Percentiles rank a stretch among this genome's conserved stretches.
Conservation (phyloP, 495 filamentous ascomycete species). For the Penicillium flavigenum region DNA sequence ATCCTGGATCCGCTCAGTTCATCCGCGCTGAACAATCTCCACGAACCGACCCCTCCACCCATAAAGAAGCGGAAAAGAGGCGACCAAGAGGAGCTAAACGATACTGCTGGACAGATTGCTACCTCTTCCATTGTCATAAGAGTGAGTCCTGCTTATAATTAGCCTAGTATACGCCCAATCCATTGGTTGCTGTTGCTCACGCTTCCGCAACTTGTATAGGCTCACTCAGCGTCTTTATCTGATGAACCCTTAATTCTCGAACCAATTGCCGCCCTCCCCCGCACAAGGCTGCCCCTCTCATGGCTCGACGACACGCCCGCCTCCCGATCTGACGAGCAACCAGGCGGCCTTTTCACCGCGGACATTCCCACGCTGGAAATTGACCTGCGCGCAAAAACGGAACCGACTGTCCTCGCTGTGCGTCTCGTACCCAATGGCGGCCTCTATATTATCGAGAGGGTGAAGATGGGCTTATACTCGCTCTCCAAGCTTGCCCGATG, state of each 20-base stretch:
- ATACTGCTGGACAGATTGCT: constrained; percentile 26
- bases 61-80: constrained; percentile 39
- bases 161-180: neutral
- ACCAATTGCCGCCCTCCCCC: constrained; percentile 61
- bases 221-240: constrained; percentile 55
- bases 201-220: constrained; percentile 36
- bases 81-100: constrained; percentile 9
- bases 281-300: constrained; percentile 57
- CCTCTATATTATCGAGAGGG: constrained; percentile 72
- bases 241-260: constrained; percentile 59
- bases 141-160: constrained; percentile 19
- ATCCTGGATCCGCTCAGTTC: constrained; percentile 39
- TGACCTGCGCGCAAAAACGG: constrained; percentile 36
- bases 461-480: constrained; percentile 63
- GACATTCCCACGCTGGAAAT: constrained; percentile 62
- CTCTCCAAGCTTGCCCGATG: constrained; percentile 67
- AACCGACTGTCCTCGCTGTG: constrained; percentile 61
- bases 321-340: constrained; percentile 51
- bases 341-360: constrained; percentile 56
- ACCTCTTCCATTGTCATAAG: constrained; percentile 36
- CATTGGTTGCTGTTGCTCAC: constrained; percentile 9
- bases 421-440: constrained; percentile 56
- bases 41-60: constrained; percentile 26
- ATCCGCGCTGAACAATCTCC: constrained; percentile 35
- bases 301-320: constrained; percentile 58